Base-by-base conservation (phyloP, 805 yeast genomes). In the Candida pini region DNA sequence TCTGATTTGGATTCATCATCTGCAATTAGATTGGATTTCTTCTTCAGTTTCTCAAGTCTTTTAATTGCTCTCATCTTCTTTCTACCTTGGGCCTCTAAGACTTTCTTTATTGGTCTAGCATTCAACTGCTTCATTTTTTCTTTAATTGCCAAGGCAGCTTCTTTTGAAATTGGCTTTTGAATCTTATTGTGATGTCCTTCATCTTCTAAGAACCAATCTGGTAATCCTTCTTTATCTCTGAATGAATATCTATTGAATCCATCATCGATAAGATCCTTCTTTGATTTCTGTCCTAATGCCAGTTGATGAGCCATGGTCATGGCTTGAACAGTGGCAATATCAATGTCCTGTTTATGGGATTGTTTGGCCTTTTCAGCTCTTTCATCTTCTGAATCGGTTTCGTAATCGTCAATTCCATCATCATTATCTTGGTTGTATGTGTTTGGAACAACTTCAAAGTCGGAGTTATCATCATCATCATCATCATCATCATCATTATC, bases 51-150 rank as follows among this genome's bases (percentile, higher is more conserved):
- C 57, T 89, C 97, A 44, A 90, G 64, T 56, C 95, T 77, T 54
- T 80, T 77, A 49, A 82, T 69, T 4, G 97, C 95, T 62, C 96
- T 79, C 85, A 84, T 72, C 73, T 84, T 84, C 81, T 90, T 90
- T 63, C 98, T 80, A 17, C 95, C 97, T 58, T 86, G 80, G 5
- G 98, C 98, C 63, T 92, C 99, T 48, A 85, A 74, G n/a, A 92
- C 97, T 75, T 92, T 92, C 76, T 92, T 92, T 54, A 92, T 90
- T 9, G 99, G 98, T 60, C 99, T 78, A 9, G 98, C 97, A 61
- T 92, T 92, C 58, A 92, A 64, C 41, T 89, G 82, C 54, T 68
- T 77, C 68, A 76, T 62, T 55, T 82, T 83, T 47, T 81, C 89
- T 51, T 78, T 80, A 38, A 84, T 65, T 1, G 90, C 92, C 39